Evolutionary conservation across 108 stramenopile genomes (phyloP), one percentile per base, ranked within the genome.

Genomic region (Skeletonema potamos): DNA sequence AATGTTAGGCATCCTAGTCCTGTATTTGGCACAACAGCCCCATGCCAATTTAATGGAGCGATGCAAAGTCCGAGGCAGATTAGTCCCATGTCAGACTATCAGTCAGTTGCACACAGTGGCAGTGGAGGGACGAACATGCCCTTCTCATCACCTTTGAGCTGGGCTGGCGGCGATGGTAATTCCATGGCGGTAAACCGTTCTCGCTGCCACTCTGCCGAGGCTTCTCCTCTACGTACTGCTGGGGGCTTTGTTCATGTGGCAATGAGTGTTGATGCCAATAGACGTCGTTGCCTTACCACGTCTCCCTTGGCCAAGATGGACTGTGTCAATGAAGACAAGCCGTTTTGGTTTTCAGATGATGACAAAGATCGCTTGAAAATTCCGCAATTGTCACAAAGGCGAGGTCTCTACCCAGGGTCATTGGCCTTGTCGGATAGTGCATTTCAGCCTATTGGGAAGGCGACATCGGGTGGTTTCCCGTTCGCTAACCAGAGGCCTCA

Each of bases 281-380:
- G 89, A 36, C 87, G 81, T 9, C 72, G 88, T 2, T 84, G 89
- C 37, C 59, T 68, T 26, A 89, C 91, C 46, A 54, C 85, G 64
- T 88, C 91, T 27, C 91, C 91, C 33, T 79, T 74, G 1, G 60
- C 68, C 55, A 66, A 70, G 22, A 71, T 89, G 83, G 77, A 82
- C 13, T 77, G 76, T 7, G 36, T 84, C 27, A 73, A 76, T 33
- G 86, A 86, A 59, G 76, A 84, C 39, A 70, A 51, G 3, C 82
- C 69, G 12, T 56, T 58, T 55, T 61, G 73, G 24, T 65, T 64
- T 37, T 68, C 54, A 8, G 46, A 46, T 6, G 58, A 78, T 7
- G 72, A 80, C 15, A 80, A 59, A 29, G 48, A 68, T 12, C 51
- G 44, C 11, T 39, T 80, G 68, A 62, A 68, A 9, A 69, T 80